Conservation (phyloP, 2,329 filamentous ascomycete species). For the Aspergillus calidoustus region DNA sequence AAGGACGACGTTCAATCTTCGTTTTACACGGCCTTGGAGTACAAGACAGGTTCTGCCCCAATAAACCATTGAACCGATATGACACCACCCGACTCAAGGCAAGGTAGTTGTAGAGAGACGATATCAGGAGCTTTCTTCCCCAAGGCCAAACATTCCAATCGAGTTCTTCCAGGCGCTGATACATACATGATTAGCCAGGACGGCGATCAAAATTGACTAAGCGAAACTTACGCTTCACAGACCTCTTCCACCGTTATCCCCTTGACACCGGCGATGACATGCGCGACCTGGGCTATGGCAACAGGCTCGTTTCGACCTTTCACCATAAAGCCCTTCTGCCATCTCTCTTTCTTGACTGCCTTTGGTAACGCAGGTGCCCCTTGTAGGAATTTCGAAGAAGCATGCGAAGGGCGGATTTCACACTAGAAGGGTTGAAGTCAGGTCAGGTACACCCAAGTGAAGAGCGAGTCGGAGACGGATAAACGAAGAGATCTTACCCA, state of each 20-base stretch:
- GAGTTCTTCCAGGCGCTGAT: constrained; percentile 77
- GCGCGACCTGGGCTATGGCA: constrained; percentile 83
- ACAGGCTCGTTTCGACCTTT: constrained; percentile 95
- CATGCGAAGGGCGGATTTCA: constrained; percentile 87
- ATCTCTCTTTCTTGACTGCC: constrained; percentile 94
- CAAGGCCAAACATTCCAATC: constrained; percentile 75
- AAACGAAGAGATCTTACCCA: constrained; percentile 58
- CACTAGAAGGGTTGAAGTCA: constrained; percentile 57
- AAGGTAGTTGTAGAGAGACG: not conserved
- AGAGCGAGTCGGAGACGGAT: not conserved
- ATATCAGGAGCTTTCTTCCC: constrained; percentile 42
- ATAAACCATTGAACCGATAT: not conserved
- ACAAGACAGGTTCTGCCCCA: not conserved
- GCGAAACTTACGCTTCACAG: constrained; percentile 68
- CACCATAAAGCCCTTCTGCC: constrained; percentile 83
- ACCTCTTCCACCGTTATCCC: constrained; percentile 78
- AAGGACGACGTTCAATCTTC: not conserved
- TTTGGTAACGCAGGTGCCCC: constrained; percentile 75
- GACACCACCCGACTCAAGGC: not conserved
- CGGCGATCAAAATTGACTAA: not conserved
- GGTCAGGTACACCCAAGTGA: not conserved
- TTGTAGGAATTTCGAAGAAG: constrained; percentile 74
- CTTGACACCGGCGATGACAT: constrained; percentile 85
- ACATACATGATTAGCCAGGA: constrained; percentile 27
- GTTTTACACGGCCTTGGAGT: constrained; percentile 5